These are phyloP conservation scores for Epichloe festucae DNA, from an alignment of 2,329 filamentous ascomycete species.

Conservation along the genomic window DNA sequence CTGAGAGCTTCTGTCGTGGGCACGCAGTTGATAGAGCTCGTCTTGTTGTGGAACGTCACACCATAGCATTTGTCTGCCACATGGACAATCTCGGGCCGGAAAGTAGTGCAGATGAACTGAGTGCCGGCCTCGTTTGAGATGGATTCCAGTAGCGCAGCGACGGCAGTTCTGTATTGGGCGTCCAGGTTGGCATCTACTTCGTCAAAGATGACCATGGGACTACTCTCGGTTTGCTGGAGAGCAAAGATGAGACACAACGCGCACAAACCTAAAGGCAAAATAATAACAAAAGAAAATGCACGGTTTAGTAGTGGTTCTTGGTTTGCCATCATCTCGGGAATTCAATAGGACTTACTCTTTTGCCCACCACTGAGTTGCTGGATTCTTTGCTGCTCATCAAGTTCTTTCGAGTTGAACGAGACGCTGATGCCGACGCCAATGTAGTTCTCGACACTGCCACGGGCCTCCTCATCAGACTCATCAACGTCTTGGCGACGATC, in stretches of 20 bases:
- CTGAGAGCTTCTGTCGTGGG: slow-evolving; percentile 75
- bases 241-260: slow-evolving; percentile 96
- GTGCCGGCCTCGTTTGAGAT: slow-evolving; percentile 55
- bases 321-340: too few relatives aligned
- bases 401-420: slow-evolving; percentile 93
- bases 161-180: slow-evolving; percentile 92
- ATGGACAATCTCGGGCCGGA: slow-evolving; percentile 88
- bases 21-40: slow-evolving; percentile 85
- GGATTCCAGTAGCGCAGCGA: slow-evolving; percentile 74
- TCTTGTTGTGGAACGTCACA: slow-evolving; percentile 87
- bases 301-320: too few relatives aligned
- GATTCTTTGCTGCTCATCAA: slow-evolving; percentile 93
- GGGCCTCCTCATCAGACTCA: slow-evolving; percentile 57
- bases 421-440: slow-evolving; percentile 93
- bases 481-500: slow-evolving; percentile 50
- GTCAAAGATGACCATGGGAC: slow-evolving; percentile 97
- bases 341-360: slow-evolving; percentile 56
- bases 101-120: slow-evolving; percentile 97
- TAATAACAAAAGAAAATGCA: neutral
- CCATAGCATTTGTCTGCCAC: slow-evolving; percentile 98
- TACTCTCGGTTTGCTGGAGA: slow-evolving; percentile 95
- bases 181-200: slow-evolving; percentile 98
- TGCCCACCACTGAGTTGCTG: slow-evolving; percentile 95
- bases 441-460: slow-evolving; percentile 80
- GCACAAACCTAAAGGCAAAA: slow-evolving; percentile 54